Evolutionary conservation across 2,329 filamentous ascomycete species (phyloP).

Genomic region (Aureobasidium sp.): DNA sequence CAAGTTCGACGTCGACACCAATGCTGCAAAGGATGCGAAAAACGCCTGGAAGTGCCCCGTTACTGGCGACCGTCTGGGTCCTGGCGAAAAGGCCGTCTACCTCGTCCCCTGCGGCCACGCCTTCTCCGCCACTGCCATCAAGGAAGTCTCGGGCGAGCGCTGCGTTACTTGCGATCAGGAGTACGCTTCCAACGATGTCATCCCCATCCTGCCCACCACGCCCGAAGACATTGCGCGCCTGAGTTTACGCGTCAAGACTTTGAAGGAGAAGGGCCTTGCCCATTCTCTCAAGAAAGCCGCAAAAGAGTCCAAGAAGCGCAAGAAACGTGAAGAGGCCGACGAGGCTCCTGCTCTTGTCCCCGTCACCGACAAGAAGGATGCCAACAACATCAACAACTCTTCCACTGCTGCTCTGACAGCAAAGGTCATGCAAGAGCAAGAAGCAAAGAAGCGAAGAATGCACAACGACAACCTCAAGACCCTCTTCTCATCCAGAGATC

Average conservation of each 20-base stretch:
- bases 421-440: conserved; percentile 80
- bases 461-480: conserved; percentile 47
- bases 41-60: conserved; percentile 72
- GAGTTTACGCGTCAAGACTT: conserved; percentile 56
- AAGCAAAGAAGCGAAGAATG: conserved; percentile 73
- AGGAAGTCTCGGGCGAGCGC: conserved; percentile 50
- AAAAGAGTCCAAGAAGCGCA: conserved; percentile 61
- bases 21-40: conserved; percentile 39
- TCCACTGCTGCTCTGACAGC: conserved; percentile 79
- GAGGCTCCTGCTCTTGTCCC: conserved; percentile 13
- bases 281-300: conserved; percentile 80
- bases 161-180: conserved; percentile 62
- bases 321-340: conserved; percentile 37
- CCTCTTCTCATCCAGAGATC: conserved; percentile 37
- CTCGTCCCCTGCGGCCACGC: conserved; percentile 92
- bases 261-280: conserved; percentile 66
- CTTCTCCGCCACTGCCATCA: conserved; percentile 80
- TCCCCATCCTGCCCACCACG: conserved; percentile 70
- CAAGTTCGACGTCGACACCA: conserved; percentile 57
- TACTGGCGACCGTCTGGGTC: conserved; percentile 77
- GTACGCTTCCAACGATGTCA: conserved; percentile 67
- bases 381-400: conserved; percentile 73
- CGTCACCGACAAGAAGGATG: conserved; percentile 11
- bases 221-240: conserved; percentile 65
- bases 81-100: conserved; percentile 66